Base-by-base conservation (phyloP, 2,329 filamentous ascomycete genomes). In the Macrophomina tecta region DNA sequence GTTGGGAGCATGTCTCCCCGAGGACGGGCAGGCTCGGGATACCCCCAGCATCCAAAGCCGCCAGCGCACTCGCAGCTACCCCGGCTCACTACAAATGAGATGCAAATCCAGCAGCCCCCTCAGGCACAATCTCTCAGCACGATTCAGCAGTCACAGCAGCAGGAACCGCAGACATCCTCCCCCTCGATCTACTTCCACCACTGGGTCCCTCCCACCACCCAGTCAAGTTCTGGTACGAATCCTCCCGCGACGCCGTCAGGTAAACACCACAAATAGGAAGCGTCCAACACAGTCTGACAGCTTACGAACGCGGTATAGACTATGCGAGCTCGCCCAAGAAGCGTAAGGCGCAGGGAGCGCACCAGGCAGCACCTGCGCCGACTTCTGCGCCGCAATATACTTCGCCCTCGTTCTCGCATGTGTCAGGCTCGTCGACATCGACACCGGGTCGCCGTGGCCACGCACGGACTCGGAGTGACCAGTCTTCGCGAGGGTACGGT, bases 151-250 rank as follows among this genome's bases (percentile, higher is more conserved):
- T 79, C 82, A 7, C 79, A 83, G 53, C 84, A 86, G 68, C 87
- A 89, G 72, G 86, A 90, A 71, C 87, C 89, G 55, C 80, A 87
- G 52, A 83, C 89, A 69, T 85, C 88, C 18, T 92, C 91, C 48
- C 89, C 90, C 0, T 91, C 65, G 12, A 91, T 97, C 56, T 95
- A 92, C 78, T 97, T 97, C 77, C 92, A 97, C 75, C 92, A 97
- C 76, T 97, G 93, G 93, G 91, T 94, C 68, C 93, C 93, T 53
- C 93, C 93, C 14, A 86, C 84, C 28, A 86, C 88, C 69, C 86
- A 91, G 78, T 82, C 84, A 70, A 84, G 86, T 68, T 81, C 84
- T 70, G 81, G 83, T 76, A 83, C 86, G 67, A 87, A 88, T 73
- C 89, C 91, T 76, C 90, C 91, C 68, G 87, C 86, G 73, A 91